Evolutionary conservation across 768 basidiomycete species (phyloP).

Genomic region (Termitomyces sp.): DNA sequence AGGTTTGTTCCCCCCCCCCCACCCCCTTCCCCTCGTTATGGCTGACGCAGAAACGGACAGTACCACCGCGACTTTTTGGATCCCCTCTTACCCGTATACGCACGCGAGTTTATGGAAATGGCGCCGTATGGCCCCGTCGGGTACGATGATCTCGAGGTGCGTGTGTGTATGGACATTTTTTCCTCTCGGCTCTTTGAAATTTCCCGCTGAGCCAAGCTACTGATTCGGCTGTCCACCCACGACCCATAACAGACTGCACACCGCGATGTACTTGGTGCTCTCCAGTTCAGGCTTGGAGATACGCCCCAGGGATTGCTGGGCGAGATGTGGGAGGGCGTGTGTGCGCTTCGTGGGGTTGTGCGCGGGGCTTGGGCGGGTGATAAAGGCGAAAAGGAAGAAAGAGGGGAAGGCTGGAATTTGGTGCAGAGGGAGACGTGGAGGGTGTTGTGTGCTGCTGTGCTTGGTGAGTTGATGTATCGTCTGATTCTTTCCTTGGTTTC

Average conservation of each 20-base stretch:
- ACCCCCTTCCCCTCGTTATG: background rate
- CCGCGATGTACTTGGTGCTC: conserved; percentile 45
- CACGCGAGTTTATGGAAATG: conserved; percentile 40
- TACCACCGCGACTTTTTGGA: conserved; percentile 60
- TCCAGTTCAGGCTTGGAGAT: conserved; percentile 46
- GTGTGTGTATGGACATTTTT: too few species aligned
- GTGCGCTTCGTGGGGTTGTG: conserved; percentile 40
- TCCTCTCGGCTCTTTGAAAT: too few species aligned
- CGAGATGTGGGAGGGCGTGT: conserved; percentile 55
- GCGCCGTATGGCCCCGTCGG: conserved; percentile 40
- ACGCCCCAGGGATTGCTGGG: conserved; percentile 54
- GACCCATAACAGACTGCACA: conserved; percentile 43
- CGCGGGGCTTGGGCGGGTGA: background rate
- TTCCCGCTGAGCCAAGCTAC: too few species aligned
- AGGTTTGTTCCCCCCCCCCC: conserved; percentile 32
- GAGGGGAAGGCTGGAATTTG: conserved; percentile 40
- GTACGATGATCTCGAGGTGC: conserved; percentile 53
- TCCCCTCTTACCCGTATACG: conserved; percentile 50
- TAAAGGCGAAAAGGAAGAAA: background rate
- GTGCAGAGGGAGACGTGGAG: conserved; percentile 48
- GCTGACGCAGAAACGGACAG: conserved; percentile 25
- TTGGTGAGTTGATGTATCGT: conserved; percentile 27
- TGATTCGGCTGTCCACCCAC: too few species aligned
- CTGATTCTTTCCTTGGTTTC: too few species aligned
- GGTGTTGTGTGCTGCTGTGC: conserved; percentile 38